phyloP scores from a whole-genome alignment of 345 rosid species.

The Pelargonium nanum region DNA sequence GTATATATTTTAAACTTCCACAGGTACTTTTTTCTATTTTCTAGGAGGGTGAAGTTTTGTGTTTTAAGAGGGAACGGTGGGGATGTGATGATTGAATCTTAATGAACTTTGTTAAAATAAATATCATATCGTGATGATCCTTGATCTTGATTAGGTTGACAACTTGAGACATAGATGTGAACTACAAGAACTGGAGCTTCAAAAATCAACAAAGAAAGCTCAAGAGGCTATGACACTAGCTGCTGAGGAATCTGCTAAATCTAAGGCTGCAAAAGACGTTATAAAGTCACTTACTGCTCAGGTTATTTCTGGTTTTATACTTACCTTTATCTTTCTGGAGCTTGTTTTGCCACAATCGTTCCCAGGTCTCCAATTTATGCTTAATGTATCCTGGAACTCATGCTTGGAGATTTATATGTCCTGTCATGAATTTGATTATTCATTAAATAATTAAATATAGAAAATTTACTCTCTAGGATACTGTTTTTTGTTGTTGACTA shows the following conservation, averaged over 20 bases:
- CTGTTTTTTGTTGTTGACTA: not conserved
- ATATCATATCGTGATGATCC: constrained; percentile 6
- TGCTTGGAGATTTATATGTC: not conserved
- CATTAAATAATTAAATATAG: too few relatives aligned
- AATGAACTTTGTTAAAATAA: not conserved
- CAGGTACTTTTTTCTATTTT: not conserved
- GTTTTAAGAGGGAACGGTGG: not conserved
- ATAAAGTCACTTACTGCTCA: constrained; percentile 87
- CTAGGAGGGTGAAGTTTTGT: not conserved
- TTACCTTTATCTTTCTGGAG: too few relatives aligned
- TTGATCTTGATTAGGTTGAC: constrained; percentile 48
- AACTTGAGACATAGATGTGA: constrained; percentile 64
- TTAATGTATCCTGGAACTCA: too few relatives aligned
- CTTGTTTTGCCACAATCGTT: too few relatives aligned
- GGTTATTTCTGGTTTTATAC: constrained; percentile 31
- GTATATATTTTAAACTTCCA: constrained; percentile 28
- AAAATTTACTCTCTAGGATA: not conserved
- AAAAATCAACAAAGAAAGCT: constrained; percentile 63
- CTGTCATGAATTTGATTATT: not conserved
- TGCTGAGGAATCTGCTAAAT: constrained; percentile 72
- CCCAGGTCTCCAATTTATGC: too few relatives aligned
- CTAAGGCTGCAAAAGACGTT: constrained; percentile 89
- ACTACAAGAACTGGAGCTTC: constrained; percentile 79
- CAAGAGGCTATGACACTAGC: constrained; percentile 70
- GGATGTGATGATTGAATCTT: not conserved